Conservation (phyloP, 2,329 filamentous ascomycete species). For the Penicillium janthinellum region DNA sequence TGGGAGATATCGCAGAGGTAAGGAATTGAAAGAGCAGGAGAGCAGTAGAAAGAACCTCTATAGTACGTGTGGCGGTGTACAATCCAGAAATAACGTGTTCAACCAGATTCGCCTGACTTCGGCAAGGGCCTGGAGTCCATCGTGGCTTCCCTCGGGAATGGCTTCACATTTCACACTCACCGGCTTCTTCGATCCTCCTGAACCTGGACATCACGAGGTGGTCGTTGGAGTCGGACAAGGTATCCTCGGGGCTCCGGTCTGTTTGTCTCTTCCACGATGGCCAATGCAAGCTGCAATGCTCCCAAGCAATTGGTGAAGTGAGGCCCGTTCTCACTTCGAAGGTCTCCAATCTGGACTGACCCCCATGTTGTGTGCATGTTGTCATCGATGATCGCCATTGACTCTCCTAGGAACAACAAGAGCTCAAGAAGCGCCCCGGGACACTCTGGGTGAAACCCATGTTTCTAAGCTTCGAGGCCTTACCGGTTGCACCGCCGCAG, state of each 20-base stretch:
- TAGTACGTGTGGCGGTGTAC: conserved; percentile 20
- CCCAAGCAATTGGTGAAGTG: not conserved
- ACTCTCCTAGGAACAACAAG: conserved; percentile 7
- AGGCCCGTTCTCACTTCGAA: conserved; percentile 3
- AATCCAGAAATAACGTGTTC: not conserved
- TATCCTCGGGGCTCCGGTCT: conserved; percentile 8
- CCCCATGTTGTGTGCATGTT: conserved; percentile 21
- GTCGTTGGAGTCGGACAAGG: conserved; percentile 22
- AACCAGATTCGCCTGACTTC: not conserved
- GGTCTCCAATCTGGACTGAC: conserved; percentile 26
- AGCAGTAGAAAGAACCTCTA: not conserved
- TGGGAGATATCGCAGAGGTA: not conserved
- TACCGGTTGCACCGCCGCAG: conserved; percentile 32
- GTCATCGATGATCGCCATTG: conserved; percentile 12
- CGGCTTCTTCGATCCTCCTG: not conserved
- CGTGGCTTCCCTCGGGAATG: conserved; percentile 4
- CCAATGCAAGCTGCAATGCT: not conserved
- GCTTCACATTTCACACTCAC: conserved; percentile 10
- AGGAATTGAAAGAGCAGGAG: not conserved
- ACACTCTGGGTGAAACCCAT: conserved; percentile 15
- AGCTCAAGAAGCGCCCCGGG: not conserved
- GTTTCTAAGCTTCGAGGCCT: conserved; percentile 35
- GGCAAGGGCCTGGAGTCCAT: not conserved
- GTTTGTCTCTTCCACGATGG: conserved; percentile 17
- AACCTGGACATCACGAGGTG: conserved; percentile 12